Percentiles rank a stretch among this genome's conserved stretches.
Conservation (phyloP, 2,329 filamentous ascomycete genomes). For the Bertia moriformis region DNA sequence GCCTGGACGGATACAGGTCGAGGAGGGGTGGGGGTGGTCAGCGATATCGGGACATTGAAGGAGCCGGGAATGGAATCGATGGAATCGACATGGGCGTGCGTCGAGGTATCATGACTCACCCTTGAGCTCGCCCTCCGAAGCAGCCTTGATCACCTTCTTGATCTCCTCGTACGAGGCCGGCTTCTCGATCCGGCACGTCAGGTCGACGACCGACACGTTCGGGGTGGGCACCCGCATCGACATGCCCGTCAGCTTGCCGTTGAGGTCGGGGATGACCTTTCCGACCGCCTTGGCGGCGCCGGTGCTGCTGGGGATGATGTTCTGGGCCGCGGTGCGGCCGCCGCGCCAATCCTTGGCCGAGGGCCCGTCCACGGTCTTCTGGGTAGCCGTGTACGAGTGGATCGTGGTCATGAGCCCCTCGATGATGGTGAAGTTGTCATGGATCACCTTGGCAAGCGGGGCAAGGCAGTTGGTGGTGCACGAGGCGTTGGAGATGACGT, state of each 20-base stretch:
- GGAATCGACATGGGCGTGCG: no score
- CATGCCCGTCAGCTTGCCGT: constrained; percentile 99
- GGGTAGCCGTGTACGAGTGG: constrained; percentile 98
- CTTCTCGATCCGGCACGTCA: constrained; percentile 92
- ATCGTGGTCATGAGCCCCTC: constrained; percentile 99
- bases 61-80: no score
- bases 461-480: constrained; percentile 99
- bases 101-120: constrained; percentile 34
- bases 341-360: constrained; percentile 98
- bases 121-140: constrained; percentile 71
- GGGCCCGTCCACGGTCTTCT: constrained; percentile 98
- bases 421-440: constrained; percentile 95
- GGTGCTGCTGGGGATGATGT: constrained; percentile 98
- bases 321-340: constrained; percentile 95
- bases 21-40: constrained; percentile 2
- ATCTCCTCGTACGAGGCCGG: constrained; percentile 75
- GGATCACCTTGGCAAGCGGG: constrained; percentile 95
- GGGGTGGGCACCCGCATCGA: constrained; percentile 95
- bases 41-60: no score
- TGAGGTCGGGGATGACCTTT: constrained; percentile 95
- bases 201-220: constrained; percentile 98
- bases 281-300: constrained; percentile 99
- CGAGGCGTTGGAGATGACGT: constrained; percentile 97
- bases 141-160: constrained; percentile 81
- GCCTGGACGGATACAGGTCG: constrained; percentile 33